Base-by-base conservation (phyloP, 208 protist genomes). In the Leishmania tropica region DNA sequence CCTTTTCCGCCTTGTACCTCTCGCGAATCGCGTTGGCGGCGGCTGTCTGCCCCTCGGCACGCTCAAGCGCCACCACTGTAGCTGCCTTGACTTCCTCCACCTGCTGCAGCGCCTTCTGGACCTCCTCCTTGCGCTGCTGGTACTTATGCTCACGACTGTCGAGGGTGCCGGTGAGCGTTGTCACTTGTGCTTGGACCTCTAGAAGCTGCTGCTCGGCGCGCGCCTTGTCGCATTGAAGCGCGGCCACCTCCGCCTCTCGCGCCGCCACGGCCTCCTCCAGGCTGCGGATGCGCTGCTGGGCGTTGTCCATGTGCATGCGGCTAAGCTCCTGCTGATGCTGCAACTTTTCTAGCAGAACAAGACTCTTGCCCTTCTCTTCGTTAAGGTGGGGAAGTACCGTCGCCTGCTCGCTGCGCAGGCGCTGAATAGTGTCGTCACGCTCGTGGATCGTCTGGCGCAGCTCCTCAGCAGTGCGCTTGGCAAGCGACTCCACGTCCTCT, bases 1-100 rank as follows among this genome's bases (percentile, higher is more conserved):
- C 70, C 72, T 86, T 86, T 64, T 94, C 90, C 71, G 90, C 89
- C 80, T 90, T 90, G 86, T 92, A 93, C 65, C 87, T 88, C 21
- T 86, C 87, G 1, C 84, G 80, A 40, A 96, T 74, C n/a, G 78
- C 77, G 48, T 80, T 75, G 60, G 92, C 88, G 3, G 85, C 85
- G n/a, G 84, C 64, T 31, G 76, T 85, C 85, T 90, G 78, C 53
- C 77, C 80, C 67, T 81, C 83, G 72, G 90, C 81, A 70, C 84
- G 24, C 74, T 83, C 80, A 45, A 85, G 64, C 24, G 80, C 79
- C 45, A 76, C 65, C n/a, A 74, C 81, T 56, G 85, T 80, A 21
- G 85, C 81, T 65, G 80, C 70, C 60, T 74, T 70, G 75, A 87
- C 86, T 42, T 92, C 87, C 67, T 84, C 81, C 67, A 85, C 83